Conservation (phyloP, 1,284 basidiomycete genomes). For the Cutaneotrichosporon daszewskae region DNA sequence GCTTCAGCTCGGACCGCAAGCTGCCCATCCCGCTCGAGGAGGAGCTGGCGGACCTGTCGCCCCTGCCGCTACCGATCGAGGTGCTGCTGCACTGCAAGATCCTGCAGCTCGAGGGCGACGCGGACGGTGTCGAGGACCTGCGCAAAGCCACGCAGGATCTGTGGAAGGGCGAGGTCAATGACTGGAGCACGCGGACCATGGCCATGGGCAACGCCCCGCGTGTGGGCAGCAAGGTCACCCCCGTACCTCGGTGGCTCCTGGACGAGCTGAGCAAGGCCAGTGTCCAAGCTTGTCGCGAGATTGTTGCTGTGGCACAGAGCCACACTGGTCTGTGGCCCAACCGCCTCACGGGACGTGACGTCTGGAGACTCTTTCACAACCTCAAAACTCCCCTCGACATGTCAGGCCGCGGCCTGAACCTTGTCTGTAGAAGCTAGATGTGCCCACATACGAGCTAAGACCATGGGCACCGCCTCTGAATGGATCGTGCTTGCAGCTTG, state of each 20-base stretch:
- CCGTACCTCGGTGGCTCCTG: no score
- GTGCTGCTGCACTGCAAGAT: slow-evolving; percentile 22
- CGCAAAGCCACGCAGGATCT: slow-evolving; percentile 8
- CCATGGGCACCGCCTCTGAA: no score
- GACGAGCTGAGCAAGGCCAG: slow-evolving; percentile 5
- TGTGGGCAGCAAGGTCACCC: no score
- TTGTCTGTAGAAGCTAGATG: no score
- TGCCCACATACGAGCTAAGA: no score
- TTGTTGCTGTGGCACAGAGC: neutral
- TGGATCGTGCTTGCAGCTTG: no score
- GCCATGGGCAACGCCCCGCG: no score
- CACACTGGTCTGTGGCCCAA: slow-evolving; percentile 1
- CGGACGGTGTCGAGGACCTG: slow-evolving; percentile 3
- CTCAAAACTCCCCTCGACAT: slow-evolving; percentile 9
- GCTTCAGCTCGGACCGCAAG: slow-evolving; percentile 6
- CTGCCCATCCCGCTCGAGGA: slow-evolving; percentile 12
- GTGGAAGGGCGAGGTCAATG: slow-evolving; percentile 12
- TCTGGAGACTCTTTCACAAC: slow-evolving; percentile 4
- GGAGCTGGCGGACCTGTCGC: slow-evolving; percentile 22
- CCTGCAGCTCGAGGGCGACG: slow-evolving; percentile 3
- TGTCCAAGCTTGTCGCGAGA: slow-evolving; percentile 15
- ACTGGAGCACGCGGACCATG: no score
- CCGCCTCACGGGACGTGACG: slow-evolving; percentile 7
- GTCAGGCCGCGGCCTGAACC: slow-evolving; percentile 5
- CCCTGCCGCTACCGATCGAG: slow-evolving; percentile 23